Evolutionary conservation across 495 filamentous ascomycete species (phyloP).

Genomic region (Oidiodendron maius): DNA sequence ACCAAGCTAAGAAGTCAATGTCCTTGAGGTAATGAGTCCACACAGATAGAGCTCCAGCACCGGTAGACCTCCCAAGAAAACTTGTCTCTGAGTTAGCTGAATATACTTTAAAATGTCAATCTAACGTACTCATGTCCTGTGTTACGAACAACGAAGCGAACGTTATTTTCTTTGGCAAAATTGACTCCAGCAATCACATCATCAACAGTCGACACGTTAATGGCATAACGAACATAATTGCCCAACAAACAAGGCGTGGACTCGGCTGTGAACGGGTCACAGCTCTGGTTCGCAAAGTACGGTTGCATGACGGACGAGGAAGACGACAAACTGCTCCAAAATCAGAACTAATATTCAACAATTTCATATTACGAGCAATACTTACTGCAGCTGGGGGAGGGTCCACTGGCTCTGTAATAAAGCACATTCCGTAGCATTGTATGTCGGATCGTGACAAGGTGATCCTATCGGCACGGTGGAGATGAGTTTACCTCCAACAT

Average conservation of each 20-base stretch:
- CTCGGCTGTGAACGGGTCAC: conserved; percentile 47
- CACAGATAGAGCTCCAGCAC: conserved; percentile 39
- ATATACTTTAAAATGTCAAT: too few species aligned
- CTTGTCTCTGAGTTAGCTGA: conserved; percentile 5
- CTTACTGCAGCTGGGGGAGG: conserved; percentile 4
- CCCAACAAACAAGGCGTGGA: conserved; percentile 48
- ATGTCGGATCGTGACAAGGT: conserved; percentile 41
- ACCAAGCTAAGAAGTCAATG: conserved; percentile 36
- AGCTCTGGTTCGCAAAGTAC: conserved; percentile 41
- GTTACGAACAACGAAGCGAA: conserved; percentile 37
- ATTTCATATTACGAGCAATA: too few species aligned
- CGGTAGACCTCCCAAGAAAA: conserved; percentile 44
- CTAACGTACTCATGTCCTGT: conserved; percentile 35
- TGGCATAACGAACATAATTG: conserved; percentile 50
- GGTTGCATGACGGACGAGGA: too few species aligned
- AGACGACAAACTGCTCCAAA: too few species aligned
- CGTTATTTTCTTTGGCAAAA: conserved; percentile 40
- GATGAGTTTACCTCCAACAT: conserved; percentile 46
- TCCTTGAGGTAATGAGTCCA: conserved; percentile 48
- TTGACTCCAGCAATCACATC: conserved; percentile 44
- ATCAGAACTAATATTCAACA: too few species aligned
- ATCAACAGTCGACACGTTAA: conserved; percentile 35
- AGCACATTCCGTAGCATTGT: conserved; percentile 16
- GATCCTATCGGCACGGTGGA: conserved; percentile 44
- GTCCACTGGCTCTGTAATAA: conserved; percentile 3